phyloP scores from a whole-genome alignment of 371 early-diverging fungal species.

The Mucor plumbeus region DNA sequence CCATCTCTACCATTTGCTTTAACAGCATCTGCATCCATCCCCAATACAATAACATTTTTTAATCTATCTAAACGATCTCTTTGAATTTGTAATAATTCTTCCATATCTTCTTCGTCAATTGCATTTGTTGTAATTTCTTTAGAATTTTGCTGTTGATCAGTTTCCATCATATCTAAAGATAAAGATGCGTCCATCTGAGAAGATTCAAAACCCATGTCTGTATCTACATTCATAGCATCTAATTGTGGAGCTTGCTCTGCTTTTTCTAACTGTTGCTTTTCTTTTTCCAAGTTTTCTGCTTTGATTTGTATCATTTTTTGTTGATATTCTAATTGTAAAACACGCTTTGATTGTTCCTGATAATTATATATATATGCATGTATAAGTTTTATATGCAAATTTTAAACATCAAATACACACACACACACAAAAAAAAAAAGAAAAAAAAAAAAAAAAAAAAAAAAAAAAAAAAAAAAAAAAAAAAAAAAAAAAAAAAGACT shows the following conservation, averaged over 20 bases:
- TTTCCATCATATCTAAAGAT: conserved; percentile 6
- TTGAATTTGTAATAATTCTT: conserved; percentile 49
- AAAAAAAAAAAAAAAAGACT: neutral
- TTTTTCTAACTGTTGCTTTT: conserved; percentile 23
- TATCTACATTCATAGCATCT: conserved; percentile 15
- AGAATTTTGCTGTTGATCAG: conserved; percentile 2
- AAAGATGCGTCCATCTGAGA: conserved; percentile 21
- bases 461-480: too few species aligned
- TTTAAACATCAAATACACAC: too few species aligned
- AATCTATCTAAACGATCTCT: conserved; percentile 48
- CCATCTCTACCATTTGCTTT: conserved; percentile 34
- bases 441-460: too few species aligned
- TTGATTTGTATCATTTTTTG: conserved; percentile 30
- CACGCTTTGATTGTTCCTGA: conserved; percentile 52
- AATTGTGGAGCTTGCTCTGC: conserved; percentile 17
- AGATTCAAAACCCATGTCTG: conserved; percentile 21
- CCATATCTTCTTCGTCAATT: conserved; percentile 43
- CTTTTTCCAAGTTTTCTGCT: conserved; percentile 18
- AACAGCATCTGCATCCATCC: conserved; percentile 49
- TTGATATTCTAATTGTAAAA: conserved; percentile 44
- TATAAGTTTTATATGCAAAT: too few species aligned
- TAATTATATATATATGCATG: too few species aligned
- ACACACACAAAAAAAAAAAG: too few species aligned
- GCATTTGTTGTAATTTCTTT: conserved; percentile 2
- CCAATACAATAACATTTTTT: conserved; percentile 47